Base-by-base conservation (phyloP, 345 rosid genomes). In the Hirschfeldia incana region DNA sequence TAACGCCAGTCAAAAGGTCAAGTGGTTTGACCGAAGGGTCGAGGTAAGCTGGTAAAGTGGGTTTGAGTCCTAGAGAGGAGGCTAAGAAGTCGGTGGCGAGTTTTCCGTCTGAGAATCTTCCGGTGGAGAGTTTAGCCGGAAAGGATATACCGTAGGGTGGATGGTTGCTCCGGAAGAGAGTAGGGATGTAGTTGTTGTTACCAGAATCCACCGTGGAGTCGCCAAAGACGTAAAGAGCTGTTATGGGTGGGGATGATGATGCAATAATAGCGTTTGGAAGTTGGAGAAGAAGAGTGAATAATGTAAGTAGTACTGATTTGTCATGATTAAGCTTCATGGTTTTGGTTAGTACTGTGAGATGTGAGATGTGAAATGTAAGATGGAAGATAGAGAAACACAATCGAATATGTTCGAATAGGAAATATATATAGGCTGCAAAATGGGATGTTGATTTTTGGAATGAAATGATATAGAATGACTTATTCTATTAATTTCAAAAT, bases 121-220 rank as follows among this genome's bases (percentile, higher is more conserved):
- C 87, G 10, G 87, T 79, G 58, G 87, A 27, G 11, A 69, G 17
- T 57, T 55, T 67, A 28, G 8, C 33, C 28, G 83, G 85, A 13
- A 84, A 84, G 1, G 81, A 81, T 69, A 21, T 70, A 2, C 83
- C 87, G 33, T 80, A 82, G 0, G 85, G 85, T 29, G 33, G 21
- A 32, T 79, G 81, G 67, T 82, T 76, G 15, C 69, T 62, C 1
- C 29, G 76, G 64, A 76, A 60, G 12, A 77, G 30, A 32, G 84
- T 82, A 2, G 63, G 29, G 1, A 85, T 63, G 62, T 42, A 63
- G 11, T 85, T 82, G 70, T 85, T 85, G 80, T 85, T 82, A 15
- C 84, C 82, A 37, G 84, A 42, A 70, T 85, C 85, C 4, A 82
- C 65, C 4, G 85, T 82, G n/a, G 87, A 85, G 70, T 85, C 87